Evolutionary conservation across 345 rosid species (phyloP).

Genomic region (Lepidium aucheri): DNA sequence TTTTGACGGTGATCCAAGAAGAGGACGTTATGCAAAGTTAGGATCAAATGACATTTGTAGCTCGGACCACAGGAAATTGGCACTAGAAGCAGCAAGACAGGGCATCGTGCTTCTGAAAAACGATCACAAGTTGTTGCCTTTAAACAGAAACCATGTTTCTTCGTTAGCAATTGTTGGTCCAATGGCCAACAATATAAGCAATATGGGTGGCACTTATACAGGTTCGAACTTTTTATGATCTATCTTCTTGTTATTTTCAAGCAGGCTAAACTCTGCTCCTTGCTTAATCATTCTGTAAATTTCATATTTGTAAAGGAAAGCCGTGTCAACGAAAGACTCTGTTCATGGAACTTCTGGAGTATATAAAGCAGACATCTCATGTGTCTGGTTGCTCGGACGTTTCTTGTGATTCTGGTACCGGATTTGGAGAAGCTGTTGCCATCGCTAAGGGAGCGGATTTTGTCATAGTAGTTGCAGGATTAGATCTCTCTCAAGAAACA

Average conservation of each 20-base stretch:
- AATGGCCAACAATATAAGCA: conserved; percentile 45
- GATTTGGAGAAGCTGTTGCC: conserved; percentile 50
- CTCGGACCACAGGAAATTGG: conserved; percentile 52
- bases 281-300: background rate
- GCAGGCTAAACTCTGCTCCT: background rate
- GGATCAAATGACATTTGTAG: conserved; percentile 63
- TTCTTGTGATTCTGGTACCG: conserved; percentile 41
- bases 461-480: conserved; percentile 66
- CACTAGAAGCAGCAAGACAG: conserved; percentile 79
- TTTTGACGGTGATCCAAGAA: conserved; percentile 71
- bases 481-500: conserved; percentile 80
- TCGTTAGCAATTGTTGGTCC: conserved; percentile 88
- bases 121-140: conserved; percentile 57
- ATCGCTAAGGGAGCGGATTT: conserved; percentile 51
- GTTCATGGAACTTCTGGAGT: conserved; percentile 45
- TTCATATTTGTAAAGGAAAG: conserved; percentile 38
- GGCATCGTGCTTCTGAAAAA: conserved; percentile 95
- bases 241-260: background rate
- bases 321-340: conserved; percentile 64
- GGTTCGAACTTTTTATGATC: conserved; percentile 42
- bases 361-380: conserved; percentile 34
- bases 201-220: conserved; percentile 71
- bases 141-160: conserved; percentile 33
- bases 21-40: conserved; percentile 49
- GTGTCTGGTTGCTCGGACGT: conserved; percentile 63